These are phyloP conservation scores for Murraya paniculata DNA, from an alignment of 345 rosid species.

Conservation along the genomic window DNA sequence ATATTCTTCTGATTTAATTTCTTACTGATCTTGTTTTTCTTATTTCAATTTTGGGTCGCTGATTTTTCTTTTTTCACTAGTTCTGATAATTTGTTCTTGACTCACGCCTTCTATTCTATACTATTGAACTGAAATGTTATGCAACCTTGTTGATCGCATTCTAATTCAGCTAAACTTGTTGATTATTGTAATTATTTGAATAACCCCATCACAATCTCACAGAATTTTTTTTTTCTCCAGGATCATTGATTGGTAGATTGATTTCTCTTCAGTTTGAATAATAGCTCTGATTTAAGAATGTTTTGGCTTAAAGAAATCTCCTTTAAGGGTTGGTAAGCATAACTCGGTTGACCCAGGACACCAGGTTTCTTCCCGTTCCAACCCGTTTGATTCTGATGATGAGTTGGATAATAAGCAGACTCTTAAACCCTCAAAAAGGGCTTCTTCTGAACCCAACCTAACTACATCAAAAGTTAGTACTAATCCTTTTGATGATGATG, in stretches of 20 bases:
- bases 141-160: slow-evolving; percentile 3
- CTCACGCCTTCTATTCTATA: neutral
- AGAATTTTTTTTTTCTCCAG: slow-evolving; percentile 20
- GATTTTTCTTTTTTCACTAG: neutral
- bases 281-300: slow-evolving; percentile 41
- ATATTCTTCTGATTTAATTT: neutral
- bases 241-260: slow-evolving; percentile 19
- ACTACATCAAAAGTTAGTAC: slow-evolving; percentile 29
- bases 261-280: slow-evolving; percentile 16
- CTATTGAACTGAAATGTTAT: neutral
- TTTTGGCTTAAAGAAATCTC: slow-evolving; percentile 68
- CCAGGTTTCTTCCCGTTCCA: slow-evolving; percentile 40
- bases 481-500: slow-evolving; percentile 58
- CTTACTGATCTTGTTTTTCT: neutral
- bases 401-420: slow-evolving; percentile 48
- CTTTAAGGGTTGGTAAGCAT: slow-evolving; percentile 51
- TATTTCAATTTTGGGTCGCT: neutral
- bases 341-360: slow-evolving; percentile 44
- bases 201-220: slow-evolving; percentile 10
- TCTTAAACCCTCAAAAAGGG: slow-evolving; percentile 47
- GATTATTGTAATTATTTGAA: neutral
- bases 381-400: slow-evolving; percentile 87
- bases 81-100: neutral
- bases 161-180: neutral
- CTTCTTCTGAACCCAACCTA: slow-evolving; percentile 59